phyloP scores from a whole-genome alignment of 495 filamentous ascomycete species.

The Choiromyces venosus region DNA sequence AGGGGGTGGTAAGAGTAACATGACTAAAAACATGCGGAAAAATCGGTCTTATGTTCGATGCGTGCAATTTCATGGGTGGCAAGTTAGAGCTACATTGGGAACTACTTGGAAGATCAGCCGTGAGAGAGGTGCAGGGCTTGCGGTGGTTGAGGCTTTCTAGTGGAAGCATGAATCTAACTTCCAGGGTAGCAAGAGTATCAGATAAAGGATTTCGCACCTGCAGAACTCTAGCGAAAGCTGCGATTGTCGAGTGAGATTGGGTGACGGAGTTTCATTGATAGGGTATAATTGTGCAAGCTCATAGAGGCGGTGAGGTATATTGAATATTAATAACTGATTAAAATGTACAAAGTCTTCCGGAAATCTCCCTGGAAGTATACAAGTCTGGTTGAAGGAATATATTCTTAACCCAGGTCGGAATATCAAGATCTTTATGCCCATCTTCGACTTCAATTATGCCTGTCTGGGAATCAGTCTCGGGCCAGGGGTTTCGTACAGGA shows the following conservation, averaged over 20 bases:
- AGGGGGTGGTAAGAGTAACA: no score
- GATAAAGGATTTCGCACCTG: not conserved
- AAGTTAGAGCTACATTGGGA: no score
- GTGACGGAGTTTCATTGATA: not conserved
- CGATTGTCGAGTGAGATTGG: not conserved
- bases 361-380: not conserved
- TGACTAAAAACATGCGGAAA: no score
- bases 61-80: no score
- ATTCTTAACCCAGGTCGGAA: not conserved
- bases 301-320: not conserved
- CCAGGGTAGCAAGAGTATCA: not conserved
- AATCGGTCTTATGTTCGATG: no score
- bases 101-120: no score
- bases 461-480: no score
- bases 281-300: no score
- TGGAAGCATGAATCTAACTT: not conserved
- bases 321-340: not conserved
- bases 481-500: not conserved
- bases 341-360: not conserved
- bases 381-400: not conserved
- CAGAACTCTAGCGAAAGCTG: not conserved
- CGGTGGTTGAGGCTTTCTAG: no score
- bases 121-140: no score
- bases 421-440: not conserved
- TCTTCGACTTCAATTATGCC: not conserved